Base-by-base conservation (phyloP, 305 asterid species). In the Fraxinus ornus region DNA sequence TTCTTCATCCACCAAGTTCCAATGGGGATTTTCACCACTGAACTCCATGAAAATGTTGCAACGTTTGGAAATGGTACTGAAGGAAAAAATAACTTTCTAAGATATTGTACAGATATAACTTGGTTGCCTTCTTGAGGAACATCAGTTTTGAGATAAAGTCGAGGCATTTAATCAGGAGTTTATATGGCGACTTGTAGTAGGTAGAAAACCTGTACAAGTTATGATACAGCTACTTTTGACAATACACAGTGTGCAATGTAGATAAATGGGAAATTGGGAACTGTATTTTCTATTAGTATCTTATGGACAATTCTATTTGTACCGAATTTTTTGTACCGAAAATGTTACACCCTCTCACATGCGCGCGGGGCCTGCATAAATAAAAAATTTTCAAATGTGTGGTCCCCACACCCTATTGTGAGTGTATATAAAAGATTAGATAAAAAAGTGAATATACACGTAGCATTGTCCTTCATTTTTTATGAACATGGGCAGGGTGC, bases 1-100 rank as follows among this genome's bases (percentile, higher is more conserved):
- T 78, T 86, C 93, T 80, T 89, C 91, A 21, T 88, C 89, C 7
- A 76, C 76, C 35, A 87, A 90, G 7, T 81, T 84, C 91, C 94
- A 86, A 19, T 68, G 84, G 30, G 78, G 75, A 30, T 81, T 78
- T 62, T 90, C 95, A 21, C 57, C 82, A 75, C 66, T 83, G 39
- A 88, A 78, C 84, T 91, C 95, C 95, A 90, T 91, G 36, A 79
- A 77, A 13, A 44, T 22, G n/a, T 77, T 35, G 30, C 17, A 70
- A 33, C 30, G 17, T 37, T 7, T 47, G 76, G 76, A 82, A 26
- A 7, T 15, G 74, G 81, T 41, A 7, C 35, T 37, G 76, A 22
- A 60, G 41, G 7, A 13, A 47, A 47, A 47, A 47, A 13, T 47
- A 47, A 13, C 19, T 47, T 47, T 47, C 57, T 47, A 47, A 47